phyloP scores from a whole-genome alignment of 306 rosid species.

The Ceratonia siliqua region DNA sequence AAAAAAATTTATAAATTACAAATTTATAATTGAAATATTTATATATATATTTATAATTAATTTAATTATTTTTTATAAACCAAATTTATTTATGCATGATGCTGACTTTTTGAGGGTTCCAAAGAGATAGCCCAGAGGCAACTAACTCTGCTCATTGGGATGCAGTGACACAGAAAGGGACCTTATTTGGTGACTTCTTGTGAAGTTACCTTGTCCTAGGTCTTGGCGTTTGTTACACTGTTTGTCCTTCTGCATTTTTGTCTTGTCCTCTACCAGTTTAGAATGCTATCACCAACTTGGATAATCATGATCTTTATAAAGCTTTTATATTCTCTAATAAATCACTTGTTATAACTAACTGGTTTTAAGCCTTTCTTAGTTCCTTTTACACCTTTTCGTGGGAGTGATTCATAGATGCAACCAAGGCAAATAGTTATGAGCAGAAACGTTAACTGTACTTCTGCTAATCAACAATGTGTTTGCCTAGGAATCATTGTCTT shows the following conservation, averaged over 20 bases:
- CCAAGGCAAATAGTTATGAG: constrained; percentile 26
- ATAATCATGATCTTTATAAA: not conserved
- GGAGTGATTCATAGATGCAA: constrained; percentile 19
- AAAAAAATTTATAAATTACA: no score
- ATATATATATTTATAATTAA: no score
- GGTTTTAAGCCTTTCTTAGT: not conserved
- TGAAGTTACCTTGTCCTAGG: not conserved
- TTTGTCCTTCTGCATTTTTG: constrained; percentile 1
- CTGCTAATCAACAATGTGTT: not conserved
- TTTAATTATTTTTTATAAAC: not conserved
- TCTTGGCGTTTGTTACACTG: not conserved
- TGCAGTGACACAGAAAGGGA: not conserved
- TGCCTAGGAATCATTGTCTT: constrained; percentile 24
- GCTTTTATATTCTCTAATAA: not conserved
- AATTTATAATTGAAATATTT: no score
- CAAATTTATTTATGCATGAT: no score
- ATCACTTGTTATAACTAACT: not conserved
- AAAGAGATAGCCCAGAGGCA: not conserved
- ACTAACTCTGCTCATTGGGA: not conserved
- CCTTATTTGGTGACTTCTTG: not conserved
- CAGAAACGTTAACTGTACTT: constrained; percentile 1
- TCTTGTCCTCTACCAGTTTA: not conserved
- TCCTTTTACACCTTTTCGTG: not conserved
- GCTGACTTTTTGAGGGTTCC: not conserved
- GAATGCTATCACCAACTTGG: not conserved